phyloP scores from a whole-genome alignment of 2,329 filamentous ascomycete genomes.

The Gnomoniopsis sp. region DNA sequence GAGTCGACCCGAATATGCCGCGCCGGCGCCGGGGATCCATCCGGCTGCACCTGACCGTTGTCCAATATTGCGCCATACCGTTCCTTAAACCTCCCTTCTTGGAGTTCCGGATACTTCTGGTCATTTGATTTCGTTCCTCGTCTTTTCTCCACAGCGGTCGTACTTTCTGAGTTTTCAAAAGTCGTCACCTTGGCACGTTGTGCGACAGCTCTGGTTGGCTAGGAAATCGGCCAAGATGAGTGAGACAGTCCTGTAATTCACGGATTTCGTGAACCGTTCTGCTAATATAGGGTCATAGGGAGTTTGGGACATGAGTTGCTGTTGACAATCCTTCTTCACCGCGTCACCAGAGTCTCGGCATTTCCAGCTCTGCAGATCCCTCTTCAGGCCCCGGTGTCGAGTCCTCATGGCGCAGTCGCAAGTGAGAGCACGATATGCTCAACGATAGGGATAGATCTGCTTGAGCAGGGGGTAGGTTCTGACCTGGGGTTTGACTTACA shows the following conservation, averaged over 20 bases:
- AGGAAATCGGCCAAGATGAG: conserved; percentile 9
- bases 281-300: not conserved
- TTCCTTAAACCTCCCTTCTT: not conserved
- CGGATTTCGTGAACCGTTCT: not conserved
- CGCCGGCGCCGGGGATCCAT: conserved; percentile 3
- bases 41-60: not conserved
- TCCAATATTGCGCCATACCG: not conserved
- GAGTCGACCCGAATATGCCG: not conserved
- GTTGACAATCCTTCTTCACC: conserved; percentile 1
- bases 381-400: conserved; percentile 9
- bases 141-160: too few relatives aligned
- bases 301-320: not conserved
- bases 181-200: not conserved
- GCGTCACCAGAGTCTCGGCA: conserved; percentile 3
- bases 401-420: conserved; percentile 58
- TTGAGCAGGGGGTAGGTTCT: conserved; percentile 46
- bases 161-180: too few relatives aligned
- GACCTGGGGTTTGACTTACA: not conserved
- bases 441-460: conserved; percentile 61
- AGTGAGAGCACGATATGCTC: conserved; percentile 69
- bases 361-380: not conserved
- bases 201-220: not conserved
- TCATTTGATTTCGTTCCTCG: not conserved
- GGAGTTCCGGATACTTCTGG: not conserved
- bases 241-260: not conserved